Evolutionary conservation across 1,284 basidiomycete species (phyloP).

Genomic region (Ganoderma leucocontextum): DNA sequence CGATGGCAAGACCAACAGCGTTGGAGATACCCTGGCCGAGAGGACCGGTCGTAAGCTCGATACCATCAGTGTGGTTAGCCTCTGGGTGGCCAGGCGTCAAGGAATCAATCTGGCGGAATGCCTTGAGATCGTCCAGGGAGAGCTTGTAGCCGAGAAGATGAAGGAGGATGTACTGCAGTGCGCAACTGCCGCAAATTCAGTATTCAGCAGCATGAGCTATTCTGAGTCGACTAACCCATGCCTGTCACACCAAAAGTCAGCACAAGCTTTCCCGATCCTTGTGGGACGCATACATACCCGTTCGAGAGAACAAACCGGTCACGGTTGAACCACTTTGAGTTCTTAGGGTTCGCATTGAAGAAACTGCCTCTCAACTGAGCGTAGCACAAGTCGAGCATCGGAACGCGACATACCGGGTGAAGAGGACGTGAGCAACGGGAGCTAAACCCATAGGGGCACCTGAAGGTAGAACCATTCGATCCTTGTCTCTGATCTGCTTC

Average conservation of each 20-base stretch:
- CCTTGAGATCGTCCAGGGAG: conserved; percentile 85
- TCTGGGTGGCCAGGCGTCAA: conserved; percentile 95
- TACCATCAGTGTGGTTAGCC: conserved; percentile 87
- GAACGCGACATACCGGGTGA: conserved; percentile 64
- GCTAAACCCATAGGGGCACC: conserved; percentile 95
- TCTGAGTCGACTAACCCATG: conserved; percentile 64
- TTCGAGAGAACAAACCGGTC: conserved; percentile 91
- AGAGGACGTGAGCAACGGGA: conserved; percentile 88
- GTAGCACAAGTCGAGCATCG: not conserved
- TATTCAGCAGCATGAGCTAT: not conserved
- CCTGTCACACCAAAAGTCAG: conserved; percentile 45
- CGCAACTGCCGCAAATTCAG: conserved; percentile 63
- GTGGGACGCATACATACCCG: conserved; percentile 55
- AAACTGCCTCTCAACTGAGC: conserved; percentile 56
- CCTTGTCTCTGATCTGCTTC: conserved; percentile 5
- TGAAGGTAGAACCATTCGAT: conserved; percentile 23
- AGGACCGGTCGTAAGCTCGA: conserved; percentile 97
- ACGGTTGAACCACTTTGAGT: conserved; percentile 92
- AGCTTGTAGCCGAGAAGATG: conserved; percentile 89
- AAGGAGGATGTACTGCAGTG: conserved; percentile 84
- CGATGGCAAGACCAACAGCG: conserved; percentile 93
- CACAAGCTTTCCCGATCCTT: not conserved
- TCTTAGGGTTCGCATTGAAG: conserved; percentile 88
- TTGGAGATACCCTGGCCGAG: conserved; percentile 95
- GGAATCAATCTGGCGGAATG: conserved; percentile 88